These are phyloP conservation scores for Fusarium sp. DNA, from an alignment of 2,329 filamentous ascomycete species.

Conservation along the genomic window DNA sequence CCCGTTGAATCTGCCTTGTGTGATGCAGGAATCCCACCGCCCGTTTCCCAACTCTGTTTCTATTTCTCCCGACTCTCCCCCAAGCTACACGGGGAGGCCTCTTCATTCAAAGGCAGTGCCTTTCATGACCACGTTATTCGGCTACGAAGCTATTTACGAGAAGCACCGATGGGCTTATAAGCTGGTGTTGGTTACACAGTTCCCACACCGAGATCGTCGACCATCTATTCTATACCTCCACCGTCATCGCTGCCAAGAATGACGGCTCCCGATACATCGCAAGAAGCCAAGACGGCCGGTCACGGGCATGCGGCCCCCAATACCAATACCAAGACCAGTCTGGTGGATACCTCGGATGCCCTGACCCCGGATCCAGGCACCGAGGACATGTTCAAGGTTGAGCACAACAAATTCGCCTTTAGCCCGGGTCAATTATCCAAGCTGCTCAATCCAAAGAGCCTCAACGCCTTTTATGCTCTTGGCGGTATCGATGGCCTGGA, in stretches of 20 bases:
- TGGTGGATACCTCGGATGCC: constrained; percentile 46
- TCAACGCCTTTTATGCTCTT: constrained; percentile 79
- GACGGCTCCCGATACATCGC: constrained; percentile 20
- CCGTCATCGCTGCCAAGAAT: constrained; percentile 30
- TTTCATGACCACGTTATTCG: not conserved
- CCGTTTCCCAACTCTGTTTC: constrained; percentile 4
- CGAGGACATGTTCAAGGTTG: constrained; percentile 77
- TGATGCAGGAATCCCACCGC: constrained; percentile 6
- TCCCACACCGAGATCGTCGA: not conserved
- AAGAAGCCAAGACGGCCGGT: constrained; percentile 25
- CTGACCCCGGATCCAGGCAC: constrained; percentile 72
- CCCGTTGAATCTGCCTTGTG: not conserved
- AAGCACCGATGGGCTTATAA: not conserved
- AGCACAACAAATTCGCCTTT: constrained; percentile 87
- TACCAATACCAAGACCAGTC: constrained; percentile 3
- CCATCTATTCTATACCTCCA: constrained; percentile 7
- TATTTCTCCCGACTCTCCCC: not conserved
- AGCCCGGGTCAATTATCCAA: constrained; percentile 84
- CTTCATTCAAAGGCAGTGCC: not conserved
- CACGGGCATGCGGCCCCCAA: constrained; percentile 18
- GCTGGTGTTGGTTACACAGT: not conserved
- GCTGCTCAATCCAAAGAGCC: constrained; percentile 82
- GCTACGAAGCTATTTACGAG: not conserved
- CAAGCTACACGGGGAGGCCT: constrained; percentile 9
- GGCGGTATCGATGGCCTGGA: constrained; percentile 80